Conservation (phyloP, 805 yeast species). For the Metschnikowia noctiluminum region DNA sequence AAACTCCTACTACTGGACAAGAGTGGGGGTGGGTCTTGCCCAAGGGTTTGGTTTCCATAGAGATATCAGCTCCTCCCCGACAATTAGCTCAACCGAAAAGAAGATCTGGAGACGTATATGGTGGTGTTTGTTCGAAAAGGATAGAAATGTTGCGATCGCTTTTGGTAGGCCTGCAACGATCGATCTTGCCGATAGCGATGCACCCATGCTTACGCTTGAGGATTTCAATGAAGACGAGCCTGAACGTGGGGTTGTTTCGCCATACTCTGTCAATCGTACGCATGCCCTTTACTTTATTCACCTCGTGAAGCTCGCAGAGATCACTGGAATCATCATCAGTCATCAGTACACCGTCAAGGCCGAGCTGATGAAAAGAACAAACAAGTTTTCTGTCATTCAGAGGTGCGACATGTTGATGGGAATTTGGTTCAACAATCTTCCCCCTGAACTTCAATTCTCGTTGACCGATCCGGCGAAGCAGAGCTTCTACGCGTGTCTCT, state of each 20-base stretch:
- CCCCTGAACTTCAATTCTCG: slow-evolving; percentile 59
- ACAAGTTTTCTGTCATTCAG: slow-evolving; percentile 46
- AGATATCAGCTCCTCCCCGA: slow-evolving; percentile 41
- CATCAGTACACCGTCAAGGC: slow-evolving; percentile 72
- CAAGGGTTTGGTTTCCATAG: slow-evolving; percentile 77
- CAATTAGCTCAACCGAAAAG: slow-evolving; percentile 36
- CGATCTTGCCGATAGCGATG: slow-evolving; percentile 71
- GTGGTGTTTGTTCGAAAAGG: slow-evolving; percentile 77
- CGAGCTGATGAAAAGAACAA: slow-evolving; percentile 47
- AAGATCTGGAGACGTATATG: slow-evolving; percentile 64
- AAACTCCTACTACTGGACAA: slow-evolving; percentile 66
- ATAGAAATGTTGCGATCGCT: slow-evolving; percentile 64
- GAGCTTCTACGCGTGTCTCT: slow-evolving; percentile 52
- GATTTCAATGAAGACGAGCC: slow-evolving; percentile 59
- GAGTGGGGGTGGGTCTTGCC: slow-evolving; percentile 66
- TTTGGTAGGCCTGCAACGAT: slow-evolving; percentile 71
- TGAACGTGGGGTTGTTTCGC: slow-evolving; percentile 31
- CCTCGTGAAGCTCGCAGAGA: slow-evolving; percentile 62
- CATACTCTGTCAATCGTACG: slow-evolving; percentile 44
- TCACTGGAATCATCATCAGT: slow-evolving; percentile 63
- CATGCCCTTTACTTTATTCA: slow-evolving; percentile 61
- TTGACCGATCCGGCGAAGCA: slow-evolving; percentile 53
- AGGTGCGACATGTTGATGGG: slow-evolving; percentile 77
- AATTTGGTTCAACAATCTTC: slow-evolving; percentile 67
- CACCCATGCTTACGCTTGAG: slow-evolving; percentile 62